phyloP scores from a whole-genome alignment of 352 stramenopile genomes.

The Phytophthora melonis region DNA sequence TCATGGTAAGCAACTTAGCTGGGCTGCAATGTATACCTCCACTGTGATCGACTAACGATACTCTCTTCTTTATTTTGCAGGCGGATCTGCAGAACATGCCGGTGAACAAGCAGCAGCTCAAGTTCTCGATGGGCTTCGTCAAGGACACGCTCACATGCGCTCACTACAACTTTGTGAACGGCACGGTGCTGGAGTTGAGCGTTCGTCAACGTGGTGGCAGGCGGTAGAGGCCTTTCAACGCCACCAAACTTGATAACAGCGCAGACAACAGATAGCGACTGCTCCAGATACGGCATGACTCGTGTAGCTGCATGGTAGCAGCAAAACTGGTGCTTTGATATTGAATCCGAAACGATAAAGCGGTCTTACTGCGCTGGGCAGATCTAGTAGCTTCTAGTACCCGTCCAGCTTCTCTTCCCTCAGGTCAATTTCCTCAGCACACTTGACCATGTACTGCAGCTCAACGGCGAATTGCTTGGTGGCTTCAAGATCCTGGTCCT shows the following conservation, averaged over 20 bases:
- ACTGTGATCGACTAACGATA: background rate
- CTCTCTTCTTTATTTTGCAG: conserved; percentile 31
- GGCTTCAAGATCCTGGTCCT: conserved; percentile 75
- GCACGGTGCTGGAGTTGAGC: conserved; percentile 76
- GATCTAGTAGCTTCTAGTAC: conserved; percentile 20
- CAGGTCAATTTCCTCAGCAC: conserved; percentile 79
- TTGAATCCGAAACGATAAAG: conserved; percentile 18
- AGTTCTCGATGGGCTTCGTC: conserved; percentile 92
- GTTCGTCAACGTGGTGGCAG: conserved; percentile 82
- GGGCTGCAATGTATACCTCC: background rate
- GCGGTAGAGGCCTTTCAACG: conserved; percentile 44
- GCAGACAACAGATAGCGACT: background rate
- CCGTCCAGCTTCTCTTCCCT: conserved; percentile 81
- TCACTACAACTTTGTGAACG: conserved; percentile 90
- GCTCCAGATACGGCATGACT: too few species aligned
- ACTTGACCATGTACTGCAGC: conserved; percentile 91
- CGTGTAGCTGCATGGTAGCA: conserved; percentile 6
- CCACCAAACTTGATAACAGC: too few species aligned
- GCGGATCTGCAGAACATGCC: conserved; percentile 91
- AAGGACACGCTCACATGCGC: conserved; percentile 89
- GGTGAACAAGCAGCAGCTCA: conserved; percentile 97
- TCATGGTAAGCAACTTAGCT: conserved; percentile 60
- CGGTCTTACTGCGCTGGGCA: conserved; percentile 11
- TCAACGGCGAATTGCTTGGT: conserved; percentile 79
- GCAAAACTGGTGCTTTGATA: conserved; percentile 18